Base-by-base conservation (phyloP, 108 stramenopile genomes). In the Fistulifera pelliculosa region DNA sequence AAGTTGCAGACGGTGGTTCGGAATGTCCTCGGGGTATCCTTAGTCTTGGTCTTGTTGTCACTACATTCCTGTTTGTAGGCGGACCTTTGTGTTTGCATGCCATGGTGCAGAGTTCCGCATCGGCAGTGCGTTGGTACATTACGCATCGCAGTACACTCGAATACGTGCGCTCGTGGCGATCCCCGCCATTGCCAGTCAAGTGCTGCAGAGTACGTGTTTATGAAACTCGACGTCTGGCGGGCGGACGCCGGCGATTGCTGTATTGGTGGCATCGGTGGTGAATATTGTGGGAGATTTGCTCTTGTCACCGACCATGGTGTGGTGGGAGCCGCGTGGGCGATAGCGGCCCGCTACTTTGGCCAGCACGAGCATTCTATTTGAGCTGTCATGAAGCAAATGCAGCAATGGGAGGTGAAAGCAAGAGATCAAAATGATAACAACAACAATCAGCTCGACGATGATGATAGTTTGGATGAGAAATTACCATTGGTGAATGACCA, bases 201-300 rank as follows among this genome's bases (percentile, higher is more conserved):
- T 89, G 8, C 65, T 83, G 0, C 90, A 94, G 61, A 65, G 82
- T n/a, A 80, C 79, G 23, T 71, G 83, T 38, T 71, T 90, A 49
- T n/a, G n/a, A n/a, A n/a, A n/a, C n/a, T 75, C 81, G 38, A 70
- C 61, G 8, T 61, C 80, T n/a, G 84, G 88, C 54, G 78, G 78
- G n/a, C 43, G 41, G 8, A 90, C 93, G n/a, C 93, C 93, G 2
- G 76, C 68, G 4, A 56, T 90, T 4, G 89, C 87, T 14, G 90
- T 91, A 8, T 28, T 74, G 13, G 68, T 77, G 12, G 80, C 86
- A 38, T 79, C 74, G 39, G 16, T 81, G 13, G 58, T 79, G 0
- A 94, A 94, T 52, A 57, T 90, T 15, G 54, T 85, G 8, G 84
- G 86, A n/a, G 87, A 90, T 64, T 60, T 78, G 39, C 22, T 74